Base-by-base conservation (phyloP, 2,329 filamentous ascomycete species). In the Hypoxylon sp. region DNA sequence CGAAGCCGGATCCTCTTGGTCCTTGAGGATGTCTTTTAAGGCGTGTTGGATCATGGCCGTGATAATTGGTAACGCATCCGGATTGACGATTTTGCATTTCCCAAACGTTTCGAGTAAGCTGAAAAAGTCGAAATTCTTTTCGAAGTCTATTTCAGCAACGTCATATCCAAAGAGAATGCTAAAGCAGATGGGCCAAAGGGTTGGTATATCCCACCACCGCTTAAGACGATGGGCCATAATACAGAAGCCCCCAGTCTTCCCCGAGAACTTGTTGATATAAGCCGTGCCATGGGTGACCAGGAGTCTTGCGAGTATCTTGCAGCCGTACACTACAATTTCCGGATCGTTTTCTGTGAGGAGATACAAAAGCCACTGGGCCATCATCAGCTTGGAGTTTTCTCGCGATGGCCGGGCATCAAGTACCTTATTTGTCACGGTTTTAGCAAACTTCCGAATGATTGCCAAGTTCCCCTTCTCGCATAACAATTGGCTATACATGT, bases 341-440 rank as follows among this genome's bases (percentile, higher is more conserved):
- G 92, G 86, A 66, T 98, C 92, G 68, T 93, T 89, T 77, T 98
- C 94, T 6, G 93, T 93, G 55, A 98, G 86, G 13, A 99, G 87
- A 79, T 98, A 97, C 13, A 99, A 83, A 13, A 97, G 87, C 94
- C 94, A 98, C 91, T 95, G 72, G 48, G 64, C 62, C 69, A 73
- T 75, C 58, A 73, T 80, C 77, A 83, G 77, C 72, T 74, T 75
- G 60, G 74, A 75, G 63, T 73, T 66, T 22, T 66, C 55, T 61
- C 62, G 69, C 58, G 66, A 65, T 72, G 72, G 70, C 63, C 66
- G 54, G 48, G 63, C 66, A 63, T 71, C 69, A 80, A 84, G 76
- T 83, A 94, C 92, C 86, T 97, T 97, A 74, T 97, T 97, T 22
- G 95, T 98, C 8, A 99, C 95, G 1, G 95, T 97, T 76, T 92